Evolutionary conservation across 2,329 filamentous ascomycete species (phyloP).

Genomic region (Hysterium pulicare): DNA sequence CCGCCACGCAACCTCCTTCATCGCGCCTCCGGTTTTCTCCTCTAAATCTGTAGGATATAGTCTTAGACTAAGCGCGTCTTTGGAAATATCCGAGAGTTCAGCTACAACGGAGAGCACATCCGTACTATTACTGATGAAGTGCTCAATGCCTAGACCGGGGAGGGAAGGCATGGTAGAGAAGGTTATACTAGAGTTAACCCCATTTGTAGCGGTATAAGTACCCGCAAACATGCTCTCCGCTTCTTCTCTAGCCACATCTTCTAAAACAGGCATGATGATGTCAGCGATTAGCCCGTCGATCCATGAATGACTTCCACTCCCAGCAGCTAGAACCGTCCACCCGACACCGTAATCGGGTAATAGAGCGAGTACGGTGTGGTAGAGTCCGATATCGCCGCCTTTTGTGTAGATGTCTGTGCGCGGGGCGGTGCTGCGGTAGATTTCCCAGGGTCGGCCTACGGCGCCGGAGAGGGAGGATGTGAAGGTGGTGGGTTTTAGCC

Average conservation of each 20-base stretch:
- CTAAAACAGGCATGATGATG: constrained; percentile 15
- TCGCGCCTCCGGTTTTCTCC: constrained; percentile 5
- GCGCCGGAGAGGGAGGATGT: constrained; percentile 33
- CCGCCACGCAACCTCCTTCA: constrained; percentile 7
- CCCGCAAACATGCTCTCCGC: constrained; percentile 19
- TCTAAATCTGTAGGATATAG: constrained; percentile 23
- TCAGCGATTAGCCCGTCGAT: constrained; percentile 11
- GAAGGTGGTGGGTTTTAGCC: constrained; percentile 42
- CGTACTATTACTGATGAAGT: constrained; percentile 30
- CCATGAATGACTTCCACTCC: constrained; percentile 8
- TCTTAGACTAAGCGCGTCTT: constrained; percentile 11
- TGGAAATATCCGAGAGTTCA: not conserved
- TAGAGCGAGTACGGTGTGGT: constrained; percentile 38
- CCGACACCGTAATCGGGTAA: constrained; percentile 45
- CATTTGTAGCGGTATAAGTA: constrained; percentile 17
- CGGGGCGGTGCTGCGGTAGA: constrained; percentile 26
- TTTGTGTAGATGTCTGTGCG: constrained; percentile 41
- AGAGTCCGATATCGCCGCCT: constrained; percentile 40
- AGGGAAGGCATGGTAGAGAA: constrained; percentile 17
- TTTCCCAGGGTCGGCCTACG: constrained; percentile 39
- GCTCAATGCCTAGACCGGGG: constrained; percentile 26
- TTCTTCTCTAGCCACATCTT: constrained; percentile 24
- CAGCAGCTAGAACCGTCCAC: constrained; percentile 38
- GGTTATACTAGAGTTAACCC: constrained; percentile 25
- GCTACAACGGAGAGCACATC: constrained; percentile 22